Evolutionary conservation across 1,139 yeast species (phyloP).

Genomic region (Zhuliangozyma parablackwelliae): DNA sequence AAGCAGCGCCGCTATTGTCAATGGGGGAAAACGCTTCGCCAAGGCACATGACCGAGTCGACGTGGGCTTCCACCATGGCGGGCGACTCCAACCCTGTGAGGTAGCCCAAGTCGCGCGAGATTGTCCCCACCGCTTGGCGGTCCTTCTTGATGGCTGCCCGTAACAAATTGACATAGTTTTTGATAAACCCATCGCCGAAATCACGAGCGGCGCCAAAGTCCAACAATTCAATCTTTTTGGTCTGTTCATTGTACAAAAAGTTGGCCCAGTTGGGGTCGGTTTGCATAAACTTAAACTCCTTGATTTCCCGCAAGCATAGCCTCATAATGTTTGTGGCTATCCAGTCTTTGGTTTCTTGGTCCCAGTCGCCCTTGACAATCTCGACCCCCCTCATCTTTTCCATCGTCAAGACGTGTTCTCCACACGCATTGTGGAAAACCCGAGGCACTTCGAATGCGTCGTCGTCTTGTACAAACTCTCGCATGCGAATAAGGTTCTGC

Average conservation of each 20-base stretch:
- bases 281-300: constrained; percentile 87
- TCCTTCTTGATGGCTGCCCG: constrained; percentile 76
- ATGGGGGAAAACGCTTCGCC: constrained; percentile 85
- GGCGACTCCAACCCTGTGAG: constrained; percentile 86
- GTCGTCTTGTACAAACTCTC: constrained; percentile 58
- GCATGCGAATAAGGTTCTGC: constrained; percentile 65
- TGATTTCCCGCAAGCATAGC: constrained; percentile 80
- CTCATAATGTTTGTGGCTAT: constrained; percentile 86
- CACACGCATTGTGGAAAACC: constrained; percentile 74
- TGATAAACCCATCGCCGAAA: constrained; percentile 59
- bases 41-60: constrained; percentile 82
- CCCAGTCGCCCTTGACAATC: constrained; percentile 73
- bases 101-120: constrained; percentile 76
- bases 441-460: constrained; percentile 74
- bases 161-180: constrained; percentile 65
- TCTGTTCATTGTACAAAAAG: constrained; percentile 69
- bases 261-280: constrained; percentile 99
- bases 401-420: constrained; percentile 86
- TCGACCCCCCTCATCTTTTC: constrained; percentile 80
- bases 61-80: constrained; percentile 86
- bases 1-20: constrained; percentile 45
- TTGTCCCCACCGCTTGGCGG: constrained; percentile 56
- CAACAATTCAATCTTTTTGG: constrained; percentile 70
- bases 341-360: constrained; percentile 71
- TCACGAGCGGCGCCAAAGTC: constrained; percentile 96